phyloP scores from a whole-genome alignment of 225 moss, liverwort and hornwort species.

The Pseudisothecium myosuroides region DNA sequence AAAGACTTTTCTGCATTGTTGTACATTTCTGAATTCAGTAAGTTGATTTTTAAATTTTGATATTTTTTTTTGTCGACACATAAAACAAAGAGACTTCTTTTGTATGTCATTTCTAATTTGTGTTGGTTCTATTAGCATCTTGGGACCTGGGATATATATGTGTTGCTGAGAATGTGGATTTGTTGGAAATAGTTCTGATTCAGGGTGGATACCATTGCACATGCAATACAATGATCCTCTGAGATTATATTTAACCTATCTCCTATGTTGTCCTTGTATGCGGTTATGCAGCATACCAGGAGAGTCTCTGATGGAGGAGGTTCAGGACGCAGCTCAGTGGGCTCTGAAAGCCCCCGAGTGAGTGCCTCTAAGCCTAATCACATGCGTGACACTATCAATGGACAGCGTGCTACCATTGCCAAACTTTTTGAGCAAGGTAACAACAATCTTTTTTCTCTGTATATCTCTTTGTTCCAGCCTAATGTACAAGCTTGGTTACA shows the following conservation, averaged over 20 bases:
- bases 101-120: neutral
- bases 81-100: neutral
- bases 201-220: neutral
- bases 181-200: neutral
- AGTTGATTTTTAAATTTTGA: neutral
- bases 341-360: constrained; percentile 77
- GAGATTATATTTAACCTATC: neutral
- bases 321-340: constrained; percentile 60
- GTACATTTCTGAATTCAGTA: neutral
- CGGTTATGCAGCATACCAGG: constrained; percentile 32
- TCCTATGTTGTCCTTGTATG: neutral
- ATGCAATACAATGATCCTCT: neutral
- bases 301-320: constrained; percentile 58
- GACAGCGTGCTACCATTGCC: constrained; percentile 94
- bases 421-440: constrained; percentile 97
- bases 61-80: neutral
- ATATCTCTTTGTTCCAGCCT: neutral
- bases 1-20: neutral
- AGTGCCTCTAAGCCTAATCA: constrained; percentile 50
- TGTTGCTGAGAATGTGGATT: neutral
- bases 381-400: constrained; percentile 93
- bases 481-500: neutral
- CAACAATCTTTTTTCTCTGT: neutral
- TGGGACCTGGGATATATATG: neutral
- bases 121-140: neutral